These are phyloP conservation scores for Albugo candida DNA, from an alignment of 352 stramenopile species.

Conservation along the genomic window DNA sequence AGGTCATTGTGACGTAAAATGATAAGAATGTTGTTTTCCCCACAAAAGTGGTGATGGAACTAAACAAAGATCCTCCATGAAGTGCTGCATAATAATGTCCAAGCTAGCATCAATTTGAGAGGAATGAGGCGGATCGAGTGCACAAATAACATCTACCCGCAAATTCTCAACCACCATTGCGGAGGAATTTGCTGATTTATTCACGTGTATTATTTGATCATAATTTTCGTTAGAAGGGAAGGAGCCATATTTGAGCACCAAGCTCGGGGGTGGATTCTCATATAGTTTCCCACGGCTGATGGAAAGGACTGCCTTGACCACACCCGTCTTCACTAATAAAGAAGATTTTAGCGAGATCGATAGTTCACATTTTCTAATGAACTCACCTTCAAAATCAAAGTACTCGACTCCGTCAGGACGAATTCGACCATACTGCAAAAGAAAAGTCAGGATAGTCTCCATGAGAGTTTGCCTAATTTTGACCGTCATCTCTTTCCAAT, in stretches of 20 bases:
- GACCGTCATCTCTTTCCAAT: too few species aligned
- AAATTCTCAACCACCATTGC: conserved; percentile 9
- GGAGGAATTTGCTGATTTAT: conserved; percentile 5
- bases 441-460: too few species aligned
- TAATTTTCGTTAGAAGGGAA: conserved; percentile 10
- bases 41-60: conserved; percentile 12
- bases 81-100: conserved; percentile 9
- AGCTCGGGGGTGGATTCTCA: conserved; percentile 3
- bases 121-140: neutral
- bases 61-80: conserved; percentile 6
- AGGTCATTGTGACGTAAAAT: conserved; percentile 12
- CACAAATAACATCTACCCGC: neutral
- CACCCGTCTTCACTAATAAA: conserved; percentile 2
- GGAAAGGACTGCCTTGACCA: conserved; percentile 6
- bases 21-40: conserved; percentile 4
- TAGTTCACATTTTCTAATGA: neutral
- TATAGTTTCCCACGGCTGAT: conserved; percentile 8
- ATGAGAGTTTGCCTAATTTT: too few species aligned
- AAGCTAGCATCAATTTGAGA: conserved; percentile 1
- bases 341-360: neutral
- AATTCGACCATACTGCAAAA: conserved; percentile 11
- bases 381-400: conserved; percentile 14
- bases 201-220: conserved; percentile 10
- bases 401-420: conserved; percentile 14
- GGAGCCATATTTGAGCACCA: conserved; percentile 13